Base-by-base conservation (phyloP, 768 basidiomycete genomes). In the Clavulina sp. region DNA sequence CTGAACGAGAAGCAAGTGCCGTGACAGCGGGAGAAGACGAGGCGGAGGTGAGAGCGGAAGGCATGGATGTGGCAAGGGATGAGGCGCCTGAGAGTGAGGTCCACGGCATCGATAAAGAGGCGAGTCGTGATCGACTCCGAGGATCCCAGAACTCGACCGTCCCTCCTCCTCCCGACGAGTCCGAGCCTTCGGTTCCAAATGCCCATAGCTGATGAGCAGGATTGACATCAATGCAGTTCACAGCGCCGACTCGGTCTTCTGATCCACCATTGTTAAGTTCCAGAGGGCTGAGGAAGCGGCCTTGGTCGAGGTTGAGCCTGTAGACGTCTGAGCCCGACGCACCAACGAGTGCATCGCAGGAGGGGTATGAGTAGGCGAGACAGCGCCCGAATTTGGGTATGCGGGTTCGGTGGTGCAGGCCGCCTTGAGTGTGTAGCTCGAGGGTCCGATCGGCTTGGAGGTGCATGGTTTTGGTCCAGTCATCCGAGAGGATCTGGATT, bases 391-490 rank as follows among this genome's bases (percentile, higher is more conserved):
- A 92, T 41, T 80, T 81, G 1, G 95, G 95, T 74, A 97, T 84
- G 57, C 95, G 77, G 4, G 91, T 87, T 34, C 83, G 79, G 62
- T 95, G 87, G 64, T 96, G 86, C 54, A 91, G 76, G 0, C 89
- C 88, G 43, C 84, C 77, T 63, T 97, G 95, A 0, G 87, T 93
- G 63, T 99, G 95, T 4, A 99, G 70, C 60, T 91, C 87, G 51
- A 99, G 65, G 3, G 86, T 85, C n/a, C 95, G 80, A 69, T 96
- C 91, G 48, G 82, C 81, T 73, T 97, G 95, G 2, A 99, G 74
- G 63, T 95, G 91, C 56, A 96, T 73, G n/a, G 86, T 81, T 64
- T 97, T 97, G 4, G 93, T 97, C 93, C 93, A 97, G 70, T 97
- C 93, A 61, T 92, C 85, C 1, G 92, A 96, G 5, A 97, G 72